Percentiles rank a stretch among this genome's conserved stretches.
Evolutionary conservation across 345 rosid species (phyloP).

Genomic region (Draba incana): DNA sequence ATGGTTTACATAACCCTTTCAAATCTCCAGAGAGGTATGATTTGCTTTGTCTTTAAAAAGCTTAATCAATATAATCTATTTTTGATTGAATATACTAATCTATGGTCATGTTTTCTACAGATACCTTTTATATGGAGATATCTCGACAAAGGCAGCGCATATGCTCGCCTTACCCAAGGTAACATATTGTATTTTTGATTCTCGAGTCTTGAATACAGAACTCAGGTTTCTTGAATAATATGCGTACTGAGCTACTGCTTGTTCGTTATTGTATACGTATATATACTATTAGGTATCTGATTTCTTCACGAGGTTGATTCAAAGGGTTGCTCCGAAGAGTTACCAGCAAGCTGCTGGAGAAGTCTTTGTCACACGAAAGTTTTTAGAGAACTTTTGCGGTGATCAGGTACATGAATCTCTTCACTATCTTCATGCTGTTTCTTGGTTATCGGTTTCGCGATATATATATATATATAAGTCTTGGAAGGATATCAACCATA

Average conservation of each 20-base stretch:
- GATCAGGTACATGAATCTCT: slow-evolving; percentile 69
- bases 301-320: slow-evolving; percentile 87
- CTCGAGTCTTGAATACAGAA: background rate
- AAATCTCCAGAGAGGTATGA: slow-evolving; percentile 90
- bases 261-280: slow-evolving; percentile 3
- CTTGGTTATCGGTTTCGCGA: background rate
- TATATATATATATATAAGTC: background rate
- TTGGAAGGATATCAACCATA: background rate
- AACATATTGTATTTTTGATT: slow-evolving; percentile 19
- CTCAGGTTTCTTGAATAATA: slow-evolving; percentile 3
- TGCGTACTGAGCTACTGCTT: background rate
- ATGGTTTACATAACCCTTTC: slow-evolving; percentile 97
- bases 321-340: slow-evolving; percentile 95
- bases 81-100: background rate
- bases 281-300: slow-evolving; percentile 66
- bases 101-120: slow-evolving; percentile 42
- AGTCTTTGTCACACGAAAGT: slow-evolving; percentile 82
- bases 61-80: background rate
- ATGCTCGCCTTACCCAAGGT: slow-evolving; percentile 93
- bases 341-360: slow-evolving; percentile 92
- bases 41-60: slow-evolving; percentile 10
- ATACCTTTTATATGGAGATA: slow-evolving; percentile 90
- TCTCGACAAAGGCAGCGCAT: slow-evolving; percentile 83
- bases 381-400: slow-evolving; percentile 90
- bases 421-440: background rate